phyloP scores from a whole-genome alignment of 2,329 filamentous ascomycete species.

The Calonectria montana region DNA sequence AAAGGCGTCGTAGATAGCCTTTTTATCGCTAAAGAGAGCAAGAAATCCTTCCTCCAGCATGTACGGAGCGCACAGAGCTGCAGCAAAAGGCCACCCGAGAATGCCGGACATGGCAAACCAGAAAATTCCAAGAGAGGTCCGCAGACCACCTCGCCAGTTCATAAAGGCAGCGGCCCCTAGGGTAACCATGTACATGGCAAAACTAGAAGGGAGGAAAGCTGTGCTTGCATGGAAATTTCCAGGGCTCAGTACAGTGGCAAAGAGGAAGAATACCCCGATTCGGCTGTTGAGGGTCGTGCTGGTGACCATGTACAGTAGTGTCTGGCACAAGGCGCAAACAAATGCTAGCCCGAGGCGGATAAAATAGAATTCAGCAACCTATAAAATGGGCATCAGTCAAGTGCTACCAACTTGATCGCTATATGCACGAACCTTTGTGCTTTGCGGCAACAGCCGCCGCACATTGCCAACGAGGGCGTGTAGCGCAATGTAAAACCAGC shows the following conservation, averaged over 20 bases:
- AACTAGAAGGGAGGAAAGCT: conserved; percentile 91
- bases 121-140: conserved; percentile 85
- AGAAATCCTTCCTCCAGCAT: conserved; percentile 79
- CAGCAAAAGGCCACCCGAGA: conserved; percentile 94
- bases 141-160: conserved; percentile 84
- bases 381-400: conserved; percentile 16
- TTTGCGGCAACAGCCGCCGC: conserved; percentile 70
- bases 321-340: conserved; percentile 83
- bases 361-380: conserved; percentile 85
- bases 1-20: conserved; percentile 70
- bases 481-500: conserved; percentile 88
- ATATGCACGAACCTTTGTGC: conserved; percentile 62
- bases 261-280: conserved; percentile 86
- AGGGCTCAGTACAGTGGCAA: conserved; percentile 81
- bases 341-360: conserved; percentile 81
- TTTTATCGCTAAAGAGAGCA: conserved; percentile 63
- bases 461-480: conserved; percentile 80
- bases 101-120: conserved; percentile 90
- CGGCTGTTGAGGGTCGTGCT: conserved; percentile 82
- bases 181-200: conserved; percentile 95
- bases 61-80: conserved; percentile 84
- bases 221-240: conserved; percentile 94
- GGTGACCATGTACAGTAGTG: conserved; percentile 82
- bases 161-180: conserved; percentile 90
- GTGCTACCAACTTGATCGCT: not conserved